A percentile compares a stretch with the other conserved stretches of the same genome.
Conservation (phyloP, 306 rosid genomes). For the Vigna hirtella region DNA sequence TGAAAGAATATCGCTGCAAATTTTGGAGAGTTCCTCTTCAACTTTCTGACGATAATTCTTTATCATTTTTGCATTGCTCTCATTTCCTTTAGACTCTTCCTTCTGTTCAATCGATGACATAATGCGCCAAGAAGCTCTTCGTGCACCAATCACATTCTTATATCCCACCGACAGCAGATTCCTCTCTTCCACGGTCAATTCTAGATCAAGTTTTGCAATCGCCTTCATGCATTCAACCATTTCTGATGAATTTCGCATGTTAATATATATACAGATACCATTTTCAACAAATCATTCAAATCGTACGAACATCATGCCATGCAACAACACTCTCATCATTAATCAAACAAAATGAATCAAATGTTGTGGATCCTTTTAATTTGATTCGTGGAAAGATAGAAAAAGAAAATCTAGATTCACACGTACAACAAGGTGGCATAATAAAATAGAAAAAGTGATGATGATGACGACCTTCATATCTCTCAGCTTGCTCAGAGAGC, state of each 20-base stretch:
- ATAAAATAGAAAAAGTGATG: neutral
- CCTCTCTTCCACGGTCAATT: constrained; percentile 94
- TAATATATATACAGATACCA: neutral
- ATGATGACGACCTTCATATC: constrained; percentile 71
- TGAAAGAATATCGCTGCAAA: constrained; percentile 78
- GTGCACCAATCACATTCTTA: constrained; percentile 91
- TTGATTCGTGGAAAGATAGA: neutral
- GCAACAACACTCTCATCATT: neutral
- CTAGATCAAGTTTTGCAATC: constrained; percentile 86
- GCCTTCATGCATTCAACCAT: constrained; percentile 93
- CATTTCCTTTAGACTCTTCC: constrained; percentile 92
- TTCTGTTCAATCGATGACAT: constrained; percentile 98
- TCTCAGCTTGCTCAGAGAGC: constrained; percentile 91
- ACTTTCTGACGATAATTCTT: constrained; percentile 83
- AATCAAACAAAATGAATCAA: neutral
- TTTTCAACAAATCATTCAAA: neutral
- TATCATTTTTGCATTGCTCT: constrained; percentile 73
- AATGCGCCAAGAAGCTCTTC: constrained; percentile 96
- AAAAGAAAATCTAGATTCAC: neutral
- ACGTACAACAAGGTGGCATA: neutral
- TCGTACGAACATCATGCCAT: neutral
- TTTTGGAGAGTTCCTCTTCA: constrained; percentile 86
- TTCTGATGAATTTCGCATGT: constrained; percentile 50
- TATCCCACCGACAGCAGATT: constrained; percentile 97
- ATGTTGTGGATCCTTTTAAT: neutral